Evolutionary conservation across 108 stramenopile genomes (phyloP).

Genomic region (Parmales sp.): DNA sequence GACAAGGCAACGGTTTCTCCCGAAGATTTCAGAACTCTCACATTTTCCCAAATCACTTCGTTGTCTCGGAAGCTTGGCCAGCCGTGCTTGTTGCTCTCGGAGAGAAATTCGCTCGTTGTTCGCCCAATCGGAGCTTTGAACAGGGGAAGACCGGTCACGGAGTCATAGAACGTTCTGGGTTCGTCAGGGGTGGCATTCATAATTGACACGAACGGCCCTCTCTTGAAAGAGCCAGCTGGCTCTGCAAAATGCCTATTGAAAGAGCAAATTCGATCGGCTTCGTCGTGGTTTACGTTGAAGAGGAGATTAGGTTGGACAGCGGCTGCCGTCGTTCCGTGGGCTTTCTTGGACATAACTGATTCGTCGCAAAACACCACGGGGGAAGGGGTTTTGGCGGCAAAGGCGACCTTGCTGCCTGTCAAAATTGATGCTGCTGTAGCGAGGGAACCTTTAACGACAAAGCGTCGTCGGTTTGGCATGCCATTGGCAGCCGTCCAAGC

Average conservation of each 20-base stretch:
- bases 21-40: conserved; percentile 51
- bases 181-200: background rate
- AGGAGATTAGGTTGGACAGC: conserved; percentile 68
- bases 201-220: background rate
- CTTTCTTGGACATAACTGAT: conserved; percentile 53
- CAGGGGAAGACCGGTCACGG: conserved; percentile 64
- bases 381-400: too few species aligned
- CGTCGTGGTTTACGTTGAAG: conserved; percentile 57
- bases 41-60: conserved; percentile 78
- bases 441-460: too few species aligned
- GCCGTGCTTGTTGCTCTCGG: conserved; percentile 57
- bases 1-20: conserved; percentile 74
- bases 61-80: conserved; percentile 80
- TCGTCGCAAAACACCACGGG: conserved; percentile 38
- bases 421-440: too few species aligned
- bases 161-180: conserved; percentile 57
- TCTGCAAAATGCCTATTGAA: conserved; percentile 80
- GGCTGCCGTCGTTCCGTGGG: conserved; percentile 38
- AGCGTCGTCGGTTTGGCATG: too few species aligned
- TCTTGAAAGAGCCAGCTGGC: conserved; percentile 57
- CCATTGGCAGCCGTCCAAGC: too few species aligned
- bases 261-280: conserved; percentile 76
- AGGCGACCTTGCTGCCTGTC: too few species aligned
- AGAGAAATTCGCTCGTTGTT: conserved; percentile 58
- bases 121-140: conserved; percentile 65